A percentile compares a stretch with the other conserved stretches of the same genome.
Conservation (phyloP, 768 basidiomycete species). For the Lentinus tigrinus region DNA sequence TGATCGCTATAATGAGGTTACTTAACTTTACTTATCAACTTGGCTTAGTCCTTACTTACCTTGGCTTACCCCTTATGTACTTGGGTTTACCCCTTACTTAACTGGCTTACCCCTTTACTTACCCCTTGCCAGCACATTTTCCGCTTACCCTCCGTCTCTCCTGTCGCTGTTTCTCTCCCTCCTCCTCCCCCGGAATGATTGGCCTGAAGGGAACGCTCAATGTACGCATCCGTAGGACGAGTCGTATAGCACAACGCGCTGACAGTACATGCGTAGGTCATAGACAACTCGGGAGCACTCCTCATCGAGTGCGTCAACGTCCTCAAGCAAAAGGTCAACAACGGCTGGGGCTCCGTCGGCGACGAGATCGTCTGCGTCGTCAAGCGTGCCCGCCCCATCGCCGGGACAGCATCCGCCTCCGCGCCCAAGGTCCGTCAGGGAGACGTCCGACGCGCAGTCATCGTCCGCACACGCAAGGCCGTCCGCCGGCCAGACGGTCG, state of each 20-base stretch:
- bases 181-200: constrained; percentile 59
- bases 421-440: constrained; percentile 90
- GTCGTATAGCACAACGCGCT: not conserved
- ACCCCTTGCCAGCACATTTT: not conserved
- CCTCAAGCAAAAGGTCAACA: constrained; percentile 92
- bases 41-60: too few relatives aligned
- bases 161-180: too few relatives aligned
- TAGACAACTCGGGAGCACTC: constrained; percentile 96
- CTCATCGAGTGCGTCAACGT: constrained; percentile 96
- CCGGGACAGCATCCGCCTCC: constrained; percentile 62
- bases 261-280: constrained; percentile 55
- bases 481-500: constrained; percentile 87
- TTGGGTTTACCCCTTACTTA: too few relatives aligned
- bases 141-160: not conserved
- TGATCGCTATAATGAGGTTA: too few relatives aligned
- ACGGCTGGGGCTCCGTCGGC: constrained; percentile 89
- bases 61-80: too few relatives aligned
- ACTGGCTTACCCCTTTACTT: too few relatives aligned
- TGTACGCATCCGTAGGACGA: constrained; percentile 41
- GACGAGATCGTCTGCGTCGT: constrained; percentile 97
- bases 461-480: constrained; percentile 89
- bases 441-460: constrained; percentile 93
- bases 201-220: constrained; percentile 92
- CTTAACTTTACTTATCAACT: too few relatives aligned
- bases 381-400: constrained; percentile 83